Evolutionary conservation across 495 filamentous ascomycete genomes (phyloP), one percentile per base, ranked within the genome.

Genomic region (Penicillium daleae): DNA sequence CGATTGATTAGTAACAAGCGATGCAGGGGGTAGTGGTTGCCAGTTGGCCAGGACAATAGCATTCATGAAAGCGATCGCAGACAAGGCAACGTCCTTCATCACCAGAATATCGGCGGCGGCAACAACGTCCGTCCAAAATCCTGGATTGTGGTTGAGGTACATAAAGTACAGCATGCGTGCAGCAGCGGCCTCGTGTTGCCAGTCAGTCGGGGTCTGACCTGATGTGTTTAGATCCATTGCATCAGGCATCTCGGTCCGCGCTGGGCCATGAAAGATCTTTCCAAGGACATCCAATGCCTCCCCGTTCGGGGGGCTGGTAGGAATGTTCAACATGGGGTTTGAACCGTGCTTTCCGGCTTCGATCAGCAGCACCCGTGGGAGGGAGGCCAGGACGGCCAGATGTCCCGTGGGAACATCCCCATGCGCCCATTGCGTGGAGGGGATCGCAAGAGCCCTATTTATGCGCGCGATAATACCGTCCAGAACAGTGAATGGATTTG

Each of bases 81-180:
- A 76, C 13, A 88, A 64, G 0, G 86, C 86, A 13, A 77, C 70
- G 27, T 89, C 86, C 62, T 80, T 82, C 73, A 89, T 79, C 2
- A 82, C 86, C 8, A 89, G 62, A 24, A 83, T 80, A 33, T 87
- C 85, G 12, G 86, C 85, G 17, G 82, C 76, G 12, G 71, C 71
- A 35, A 85, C 76, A 44, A 89, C 65, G 51, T 83, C 67, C 9
- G 70, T 65, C 81, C 84, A 90, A 64, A 89, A 76, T 21, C 61
- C 68, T 0, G 81, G 74, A 53, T 83, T 69, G 24, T 80, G 55
- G 42, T 82, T 81, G 17, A 83, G 66, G 65, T 89, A 89, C 40
- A 80, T 66, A 56, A 78, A 84, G 70, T 85, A 88, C 2, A 89
- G 73, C 6, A 78, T 76, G 46, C 87, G 84, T 4, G 87, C 86